Conservation (phyloP, 345 rosid species). For the Camelina neglecta region DNA sequence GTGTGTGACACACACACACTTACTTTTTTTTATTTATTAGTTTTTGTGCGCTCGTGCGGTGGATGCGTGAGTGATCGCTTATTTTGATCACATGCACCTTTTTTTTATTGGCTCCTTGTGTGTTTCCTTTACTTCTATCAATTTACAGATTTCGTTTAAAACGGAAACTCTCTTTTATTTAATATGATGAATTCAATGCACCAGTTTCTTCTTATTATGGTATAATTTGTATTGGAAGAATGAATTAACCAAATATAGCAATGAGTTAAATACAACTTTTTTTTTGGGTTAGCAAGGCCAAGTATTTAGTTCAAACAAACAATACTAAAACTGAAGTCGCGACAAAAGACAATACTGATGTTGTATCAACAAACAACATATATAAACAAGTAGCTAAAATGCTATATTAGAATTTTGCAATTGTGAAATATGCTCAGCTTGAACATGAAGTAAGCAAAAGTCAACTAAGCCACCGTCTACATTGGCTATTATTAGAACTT, state of each 20-base stretch:
- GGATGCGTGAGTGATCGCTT: constrained; percentile 10
- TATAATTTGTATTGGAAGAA: not conserved
- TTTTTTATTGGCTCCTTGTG: not conserved
- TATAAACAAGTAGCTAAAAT: not conserved
- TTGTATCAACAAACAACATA: not conserved
- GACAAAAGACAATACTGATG: not conserved
- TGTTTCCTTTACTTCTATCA: not conserved
- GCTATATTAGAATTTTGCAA: no score
- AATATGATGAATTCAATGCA: constrained; percentile 8
- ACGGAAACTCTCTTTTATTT: not conserved
- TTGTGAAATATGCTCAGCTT: not conserved
- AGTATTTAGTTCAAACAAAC: not conserved
- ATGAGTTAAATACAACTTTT: not conserved
- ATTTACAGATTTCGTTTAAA: not conserved
- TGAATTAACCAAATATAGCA: not conserved
- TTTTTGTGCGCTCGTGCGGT: constrained; percentile 30
- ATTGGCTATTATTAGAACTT: not conserved
- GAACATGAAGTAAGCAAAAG: not conserved
- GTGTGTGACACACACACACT: not conserved
- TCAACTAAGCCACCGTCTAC: not conserved
- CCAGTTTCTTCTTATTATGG: not conserved
- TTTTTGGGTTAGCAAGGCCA: not conserved
- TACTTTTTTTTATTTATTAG: no score
- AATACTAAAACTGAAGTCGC: not conserved
- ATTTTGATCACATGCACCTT: constrained; percentile 19